Base-by-base conservation (phyloP, 164 flowering plant species). In the Liquidambar formosana region DNA sequence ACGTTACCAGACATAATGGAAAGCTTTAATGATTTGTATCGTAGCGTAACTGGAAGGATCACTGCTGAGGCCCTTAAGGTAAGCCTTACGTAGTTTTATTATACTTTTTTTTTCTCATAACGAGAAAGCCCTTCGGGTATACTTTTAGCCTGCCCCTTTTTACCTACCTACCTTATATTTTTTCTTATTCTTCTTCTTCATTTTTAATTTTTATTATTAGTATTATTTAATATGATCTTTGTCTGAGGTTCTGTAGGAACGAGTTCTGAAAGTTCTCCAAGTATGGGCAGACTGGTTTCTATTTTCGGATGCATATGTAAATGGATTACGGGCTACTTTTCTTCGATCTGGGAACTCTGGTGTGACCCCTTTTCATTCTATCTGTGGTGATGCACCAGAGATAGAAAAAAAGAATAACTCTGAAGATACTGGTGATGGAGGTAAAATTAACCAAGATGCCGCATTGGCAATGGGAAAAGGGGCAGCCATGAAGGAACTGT, bases 241-340 rank as follows among this genome's bases (percentile, higher is more conserved):
- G 11, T 15, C 22, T 75, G 58, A 27, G 12, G 25, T 71, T 58
- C 21, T 76, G 41, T 82, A 96, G 99, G 99, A 96, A 79, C 87
- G 98, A 18, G 97, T 96, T 61, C 64, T 93, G 71, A 96, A 96
- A 81, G 98, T 96, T 67, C 90, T 96, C 71, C 98, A 93, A 86
- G 99, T 93, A 28, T 96, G 99, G 99, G 81, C 98, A 70, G 99
- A 96, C 65, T 96, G 99, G 99, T 96, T 96, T 83, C 90, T 96
- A 43, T 96, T 96, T 78, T 96, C 99, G 26, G 99, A 96, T 83
- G 98, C 97, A 61, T 96, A 93, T 85, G 93, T 96, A 48, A 90
- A 90, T 82, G 99, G 99, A 52, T 75, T 96, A 44, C 88, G 97
- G 60, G 93, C 98, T 22, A 93, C 98, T 18, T 96, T 96, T 81